Percentiles rank a stretch among this genome's conserved stretches.
Evolutionary conservation across 2,329 filamentous ascomycete species (phyloP).

Genomic region (Xylariales sp.): DNA sequence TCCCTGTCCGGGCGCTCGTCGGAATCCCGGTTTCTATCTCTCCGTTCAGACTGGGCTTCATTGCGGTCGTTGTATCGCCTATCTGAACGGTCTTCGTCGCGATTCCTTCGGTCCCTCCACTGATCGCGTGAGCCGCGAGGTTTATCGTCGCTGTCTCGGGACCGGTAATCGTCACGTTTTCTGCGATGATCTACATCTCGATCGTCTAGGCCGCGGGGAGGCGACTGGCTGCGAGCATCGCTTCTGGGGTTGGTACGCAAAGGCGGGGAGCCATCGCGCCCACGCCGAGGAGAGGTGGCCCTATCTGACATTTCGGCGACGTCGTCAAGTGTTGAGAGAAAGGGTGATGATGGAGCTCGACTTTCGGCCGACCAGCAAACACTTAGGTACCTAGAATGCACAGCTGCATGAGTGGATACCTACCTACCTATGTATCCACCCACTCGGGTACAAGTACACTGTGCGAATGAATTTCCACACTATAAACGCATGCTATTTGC

Average conservation of each 20-base stretch:
- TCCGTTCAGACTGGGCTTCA: conserved; percentile 30
- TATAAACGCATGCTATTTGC: no score
- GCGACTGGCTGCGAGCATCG: conserved; percentile 47
- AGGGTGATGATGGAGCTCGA: background rate
- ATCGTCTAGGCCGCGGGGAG: conserved; percentile 39
- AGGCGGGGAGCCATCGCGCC: conserved; percentile 42
- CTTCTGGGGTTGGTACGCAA: conserved; percentile 41
- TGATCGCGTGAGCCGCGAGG: conserved; percentile 30
- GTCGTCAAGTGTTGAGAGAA: conserved; percentile 12
- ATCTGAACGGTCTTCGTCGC: conserved; percentile 25
- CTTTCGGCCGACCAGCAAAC: no score
- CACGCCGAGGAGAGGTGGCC: conserved; percentile 36
- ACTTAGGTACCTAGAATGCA: no score
- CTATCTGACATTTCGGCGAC: conserved; percentile 43
- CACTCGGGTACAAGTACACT: no score
- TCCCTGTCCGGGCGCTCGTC: conserved; percentile 37
- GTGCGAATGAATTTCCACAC: no score
- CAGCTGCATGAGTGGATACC: no score
- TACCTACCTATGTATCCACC: no score
- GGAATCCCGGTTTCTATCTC: conserved; percentile 31
- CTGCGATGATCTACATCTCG: conserved; percentile 38
- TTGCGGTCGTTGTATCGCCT: conserved; percentile 24
- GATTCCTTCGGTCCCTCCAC: conserved; percentile 24
- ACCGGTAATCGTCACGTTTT: conserved; percentile 41
- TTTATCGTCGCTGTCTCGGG: conserved; percentile 38